Percentiles rank a stretch among this genome's conserved stretches.
Evolutionary conservation across 352 stramenopile genomes (phyloP).

Genomic region (Phytophthora cactorum): DNA sequence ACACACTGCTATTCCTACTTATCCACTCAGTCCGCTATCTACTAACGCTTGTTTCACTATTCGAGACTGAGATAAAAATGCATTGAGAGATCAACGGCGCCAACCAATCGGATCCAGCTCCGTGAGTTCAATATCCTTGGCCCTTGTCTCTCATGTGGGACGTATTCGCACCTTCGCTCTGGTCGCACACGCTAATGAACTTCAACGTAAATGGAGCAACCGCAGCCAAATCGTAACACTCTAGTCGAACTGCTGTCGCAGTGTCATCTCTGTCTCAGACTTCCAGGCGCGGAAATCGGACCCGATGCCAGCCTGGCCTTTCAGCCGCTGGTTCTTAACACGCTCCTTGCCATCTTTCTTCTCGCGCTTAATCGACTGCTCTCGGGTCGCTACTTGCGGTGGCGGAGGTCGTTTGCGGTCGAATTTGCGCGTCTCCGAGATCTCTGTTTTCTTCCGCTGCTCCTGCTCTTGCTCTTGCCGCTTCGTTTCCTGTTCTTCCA

Average conservation of each 20-base stretch:
- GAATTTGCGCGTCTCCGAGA: conserved; percentile 3
- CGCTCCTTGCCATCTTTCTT: conserved; percentile 70
- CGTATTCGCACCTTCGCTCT: too few relatives aligned
- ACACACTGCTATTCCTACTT: too few relatives aligned
- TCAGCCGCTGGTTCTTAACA: conserved; percentile 73
- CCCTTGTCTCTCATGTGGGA: too few relatives aligned
- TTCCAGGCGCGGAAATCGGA: conserved; percentile 81
- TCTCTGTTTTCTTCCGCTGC: conserved; percentile 7
- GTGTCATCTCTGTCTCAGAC: conserved; percentile 79
- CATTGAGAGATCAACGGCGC: too few relatives aligned
- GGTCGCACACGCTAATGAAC: too few relatives aligned
- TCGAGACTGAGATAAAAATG: too few relatives aligned
- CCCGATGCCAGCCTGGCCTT: conserved; percentile 80
- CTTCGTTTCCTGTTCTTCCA: conserved; percentile 33
- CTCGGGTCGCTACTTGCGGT: neutral
- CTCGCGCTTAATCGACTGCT: conserved; percentile 30
- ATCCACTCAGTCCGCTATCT: too few relatives aligned
- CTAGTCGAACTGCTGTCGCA: conserved; percentile 83
- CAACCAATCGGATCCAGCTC: too few relatives aligned
- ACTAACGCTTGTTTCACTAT: too few relatives aligned
- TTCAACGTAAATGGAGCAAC: too few relatives aligned
- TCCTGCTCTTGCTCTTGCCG: conserved; percentile 17
- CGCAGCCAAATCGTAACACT: too few relatives aligned
- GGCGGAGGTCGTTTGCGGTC: conserved; percentile 25
- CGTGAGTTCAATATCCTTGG: too few relatives aligned